Evolutionary conservation across 73 alveolate species (phyloP).

Genomic region (Effrenium voratum): DNA sequence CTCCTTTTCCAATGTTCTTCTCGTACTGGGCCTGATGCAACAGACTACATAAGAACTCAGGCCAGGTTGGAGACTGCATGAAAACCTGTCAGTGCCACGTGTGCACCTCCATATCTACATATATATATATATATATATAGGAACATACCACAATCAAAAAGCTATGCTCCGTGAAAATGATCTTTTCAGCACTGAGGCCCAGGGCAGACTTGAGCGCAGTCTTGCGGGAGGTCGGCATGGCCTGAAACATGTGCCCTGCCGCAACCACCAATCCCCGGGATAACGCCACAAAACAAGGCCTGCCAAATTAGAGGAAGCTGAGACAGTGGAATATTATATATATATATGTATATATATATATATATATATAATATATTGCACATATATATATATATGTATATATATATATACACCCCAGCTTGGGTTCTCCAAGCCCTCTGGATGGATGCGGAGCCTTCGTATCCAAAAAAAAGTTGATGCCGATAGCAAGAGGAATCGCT

Average conservation of each 20-base stretch:
- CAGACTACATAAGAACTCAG: too few species aligned
- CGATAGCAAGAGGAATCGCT: too few species aligned
- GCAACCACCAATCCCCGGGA: background rate
- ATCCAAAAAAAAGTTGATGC: too few species aligned
- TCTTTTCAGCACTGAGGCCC: background rate
- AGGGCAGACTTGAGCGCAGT: conserved; percentile 79
- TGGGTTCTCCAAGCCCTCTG: background rate
- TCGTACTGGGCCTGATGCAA: conserved; percentile 79
- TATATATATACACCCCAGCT: too few species aligned
- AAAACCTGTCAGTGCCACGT: background rate
- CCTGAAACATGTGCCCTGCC: background rate
- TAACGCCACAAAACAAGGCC: conserved; percentile 35
- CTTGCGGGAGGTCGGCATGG: conserved; percentile 89
- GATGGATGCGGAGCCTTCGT: background rate
- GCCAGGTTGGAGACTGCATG: background rate
- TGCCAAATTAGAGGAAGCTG: background rate
- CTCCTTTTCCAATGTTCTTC: conserved; percentile 93
- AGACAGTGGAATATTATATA: too few species aligned
- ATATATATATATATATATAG: too few species aligned
- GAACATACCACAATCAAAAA: too few species aligned
- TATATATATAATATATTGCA: too few species aligned
- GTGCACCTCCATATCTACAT: background rate
- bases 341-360: too few species aligned
- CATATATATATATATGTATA: too few species aligned
- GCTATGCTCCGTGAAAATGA: too few species aligned